Evolutionary conservation across 2,329 filamentous ascomycete genomes (phyloP), one percentile per base, ranked within the genome.

Genomic region (Ascochyta clinopodiicola): DNA sequence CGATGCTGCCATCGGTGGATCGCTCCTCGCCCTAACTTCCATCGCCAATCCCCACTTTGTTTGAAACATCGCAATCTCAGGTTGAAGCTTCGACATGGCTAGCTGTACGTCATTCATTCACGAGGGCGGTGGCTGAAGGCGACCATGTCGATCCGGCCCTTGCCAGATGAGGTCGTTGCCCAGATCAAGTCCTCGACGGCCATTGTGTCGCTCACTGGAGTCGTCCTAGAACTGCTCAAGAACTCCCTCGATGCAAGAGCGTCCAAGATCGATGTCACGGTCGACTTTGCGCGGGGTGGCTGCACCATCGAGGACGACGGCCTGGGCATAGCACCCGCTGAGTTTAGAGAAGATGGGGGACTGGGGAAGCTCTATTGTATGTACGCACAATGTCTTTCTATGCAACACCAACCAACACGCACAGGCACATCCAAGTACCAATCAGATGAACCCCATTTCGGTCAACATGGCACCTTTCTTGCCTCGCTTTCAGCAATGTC

Each of bases 241-340:
- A 99, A 99, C 73, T 86, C 92, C 0, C 81, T 99, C 12, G 95
- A 99, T 78, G 91, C 92, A 4, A 78, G 79, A 40, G 88, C 93
- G 15, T 82, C 80, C 31, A 89, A 82, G 51, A 77, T 97, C 59
- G 84, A 84, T 48, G 80, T 96, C 50, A 83, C 82, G 1, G 79
- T 96, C 21, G 90, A 97, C 75, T 92, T 91, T 70, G 74, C 77
- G 48, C 86, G 88, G 22, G 94, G 92, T 5, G 86, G 84, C 63
- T 96, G 93, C 74, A 81, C 82, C 0, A 84, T 97, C 5, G 90
- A 96, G 68, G 95, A 99, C 71, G 84, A 98, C 75, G 95, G 95
- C 1, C 52, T 79, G 15, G 95, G 95, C 0, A 96, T 99, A 40
- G 72, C 80, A 1, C 85, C 89, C 1, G 68, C 74, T 1, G 93